phyloP scores from a whole-genome alignment of 169 alveolate genomes.

The Babesia sp. region DNA sequence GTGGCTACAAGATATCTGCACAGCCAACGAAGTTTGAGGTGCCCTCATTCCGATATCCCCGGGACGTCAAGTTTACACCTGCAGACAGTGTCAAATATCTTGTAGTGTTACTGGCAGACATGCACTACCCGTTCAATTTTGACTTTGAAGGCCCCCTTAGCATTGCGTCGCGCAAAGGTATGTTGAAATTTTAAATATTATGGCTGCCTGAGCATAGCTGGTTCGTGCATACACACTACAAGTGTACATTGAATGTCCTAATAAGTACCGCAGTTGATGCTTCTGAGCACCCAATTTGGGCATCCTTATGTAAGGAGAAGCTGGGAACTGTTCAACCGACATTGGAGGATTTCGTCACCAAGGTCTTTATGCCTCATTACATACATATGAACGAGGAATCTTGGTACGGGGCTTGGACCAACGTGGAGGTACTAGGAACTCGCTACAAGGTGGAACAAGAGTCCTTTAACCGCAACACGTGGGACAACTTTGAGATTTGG shows the following conservation, averaged over 20 bases:
- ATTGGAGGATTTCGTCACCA: constrained; percentile 35
- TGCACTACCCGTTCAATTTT: constrained; percentile 81
- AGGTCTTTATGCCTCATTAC: constrained; percentile 66
- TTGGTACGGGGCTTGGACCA: constrained; percentile 89
- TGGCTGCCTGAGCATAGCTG: background rate
- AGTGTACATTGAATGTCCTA: background rate
- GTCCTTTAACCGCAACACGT: constrained; percentile 68
- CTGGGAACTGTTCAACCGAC: constrained; percentile 32
- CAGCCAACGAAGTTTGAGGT: background rate
- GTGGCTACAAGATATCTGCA: constrained; percentile 13
- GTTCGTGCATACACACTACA: constrained; percentile 2
- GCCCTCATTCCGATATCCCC: constrained; percentile 69
- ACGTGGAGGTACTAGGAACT: constrained; percentile 74
- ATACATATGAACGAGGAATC: constrained; percentile 64
- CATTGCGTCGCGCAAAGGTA: constrained; percentile 55
- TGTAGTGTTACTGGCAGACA: constrained; percentile 78
- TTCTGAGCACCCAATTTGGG: constrained; percentile 60
- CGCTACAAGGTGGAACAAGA: constrained; percentile 77
- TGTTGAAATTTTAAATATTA: background rate
- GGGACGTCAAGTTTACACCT: constrained; percentile 75
- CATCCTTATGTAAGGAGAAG: constrained; percentile 30
- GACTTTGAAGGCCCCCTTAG: constrained; percentile 62
- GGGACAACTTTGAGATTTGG: constrained; percentile 76
- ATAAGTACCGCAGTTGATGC: constrained; percentile 35
- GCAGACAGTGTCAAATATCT: constrained; percentile 79